Evolutionary conservation across 1,139 yeast genomes (phyloP).

Genomic region (Geotrichum reessii): DNA sequence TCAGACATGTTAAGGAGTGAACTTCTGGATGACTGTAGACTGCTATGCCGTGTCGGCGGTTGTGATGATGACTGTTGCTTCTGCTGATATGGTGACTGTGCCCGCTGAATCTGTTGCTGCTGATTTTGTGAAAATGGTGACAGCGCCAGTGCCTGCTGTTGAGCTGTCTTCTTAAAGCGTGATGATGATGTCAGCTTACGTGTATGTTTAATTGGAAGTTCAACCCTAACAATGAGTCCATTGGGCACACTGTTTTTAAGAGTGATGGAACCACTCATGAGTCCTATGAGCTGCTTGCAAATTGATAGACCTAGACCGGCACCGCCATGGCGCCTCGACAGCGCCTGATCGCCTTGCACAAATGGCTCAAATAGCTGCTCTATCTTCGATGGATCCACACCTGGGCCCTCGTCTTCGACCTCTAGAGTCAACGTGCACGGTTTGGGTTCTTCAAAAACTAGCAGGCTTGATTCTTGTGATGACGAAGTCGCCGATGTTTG

Average conservation of each 20-base stretch:
- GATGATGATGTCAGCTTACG: slow-evolving; percentile 32
- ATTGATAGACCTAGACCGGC: slow-evolving; percentile 93
- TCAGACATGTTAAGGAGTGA: slow-evolving; percentile 1
- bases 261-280: slow-evolving; percentile 65
- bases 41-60: not conserved
- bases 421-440: slow-evolving; percentile 30
- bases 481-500: not conserved
- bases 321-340: slow-evolving; percentile 89
- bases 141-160: too few species aligned
- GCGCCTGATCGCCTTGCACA: slow-evolving; percentile 93
- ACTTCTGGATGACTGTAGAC: not conserved
- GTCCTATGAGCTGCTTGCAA: slow-evolving; percentile 80
- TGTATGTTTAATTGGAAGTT: slow-evolving; percentile 70
- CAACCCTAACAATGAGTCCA: slow-evolving; percentile 77
- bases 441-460: not conserved
- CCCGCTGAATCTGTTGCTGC: not conserved
- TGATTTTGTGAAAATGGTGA: too few species aligned
- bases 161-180: not conserved
- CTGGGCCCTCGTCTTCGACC: slow-evolving; percentile 89
- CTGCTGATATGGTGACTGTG: too few species aligned
- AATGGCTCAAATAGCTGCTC: slow-evolving; percentile 91
- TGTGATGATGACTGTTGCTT: too few species aligned
- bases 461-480: not conserved
- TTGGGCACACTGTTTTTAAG: slow-evolving; percentile 58
- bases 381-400: slow-evolving; percentile 73